Evolutionary conservation across 163 green algal species (phyloP), one percentile per base, ranked within the genome.

Genomic region (Chlamydomonas reinhardtii): DNA sequence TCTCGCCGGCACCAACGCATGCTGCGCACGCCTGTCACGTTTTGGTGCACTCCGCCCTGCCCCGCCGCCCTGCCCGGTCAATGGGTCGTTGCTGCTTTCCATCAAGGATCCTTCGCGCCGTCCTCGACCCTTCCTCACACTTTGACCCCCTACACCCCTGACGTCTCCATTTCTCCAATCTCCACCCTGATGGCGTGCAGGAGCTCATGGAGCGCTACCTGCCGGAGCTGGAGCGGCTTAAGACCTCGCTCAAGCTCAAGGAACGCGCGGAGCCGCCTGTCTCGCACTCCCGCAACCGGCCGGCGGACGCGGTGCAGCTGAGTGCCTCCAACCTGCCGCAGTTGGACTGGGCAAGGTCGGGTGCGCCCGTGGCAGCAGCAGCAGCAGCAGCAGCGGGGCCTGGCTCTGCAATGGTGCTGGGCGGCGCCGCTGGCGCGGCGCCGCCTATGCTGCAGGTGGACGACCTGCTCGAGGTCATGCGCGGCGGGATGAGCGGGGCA

Each of bases 191-290:
- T 35, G 62, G 15, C 20, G 2, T 24, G 87, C 74, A 93, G 92
- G 29, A 83, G 34, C 76, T 94, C 48, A 15, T 87, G 37, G 39
- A 88, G 2, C 61, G 80, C 2, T 88, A 88, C 43, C 74, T 96
- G 15, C 86, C 87, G 1, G 93, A 98, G 88, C 83, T 96, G 61
- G 96, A 98, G 85, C 68, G 39, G 17, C 79, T 98, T n/a, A 97
- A 96, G 75, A 2, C 90, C 35, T 70, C 54, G 4, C 82, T 94
- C 11, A 56, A 52, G 59, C 39, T 85, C 24, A 29, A 79, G 65
- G 54, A 83, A 83, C 76, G 85, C 52, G 19, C 48, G 29, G 32
- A 66, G n/a, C 69, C 85, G 35, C 56, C 80, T 34, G 32, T 52
- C 20, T 84, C 91, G 6, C 52, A 83, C 31, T 92, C 90, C 32